Conservation (phyloP, 495 filamentous ascomycete species). For the Penicillium malachiteum region DNA sequence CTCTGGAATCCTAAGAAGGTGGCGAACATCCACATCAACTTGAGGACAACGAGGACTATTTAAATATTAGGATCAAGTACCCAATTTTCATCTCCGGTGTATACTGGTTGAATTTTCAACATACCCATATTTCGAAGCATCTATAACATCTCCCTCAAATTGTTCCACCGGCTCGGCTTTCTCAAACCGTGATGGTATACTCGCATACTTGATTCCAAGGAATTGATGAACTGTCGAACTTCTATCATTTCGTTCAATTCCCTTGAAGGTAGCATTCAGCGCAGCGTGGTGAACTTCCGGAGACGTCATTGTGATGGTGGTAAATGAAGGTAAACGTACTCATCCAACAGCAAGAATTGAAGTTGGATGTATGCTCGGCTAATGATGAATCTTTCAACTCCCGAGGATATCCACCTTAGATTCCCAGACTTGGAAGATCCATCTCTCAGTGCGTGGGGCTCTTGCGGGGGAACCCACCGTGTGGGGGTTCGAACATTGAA, state of each 20-base stretch:
- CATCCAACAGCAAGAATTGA: too few species aligned
- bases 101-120: background rate
- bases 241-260: conserved; percentile 18
- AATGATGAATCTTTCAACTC: conserved; percentile 10
- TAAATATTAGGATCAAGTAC: conserved; percentile 3
- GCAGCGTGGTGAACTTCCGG: conserved; percentile 25
- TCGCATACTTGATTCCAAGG: conserved; percentile 39
- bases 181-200: conserved; percentile 38
- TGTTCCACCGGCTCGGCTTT: conserved; percentile 24
- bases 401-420: conserved; percentile 9
- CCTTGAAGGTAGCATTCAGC: conserved; percentile 36
- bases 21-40: conserved; percentile 35
- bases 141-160: conserved; percentile 28
- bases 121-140: conserved; percentile 39
- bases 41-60: conserved; percentile 41
- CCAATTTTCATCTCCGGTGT: background rate
- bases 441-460: conserved; percentile 19
- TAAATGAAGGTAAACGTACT: conserved; percentile 2
- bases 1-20: conserved; percentile 39
- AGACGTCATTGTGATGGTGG: conserved; percentile 19
- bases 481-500: background rate
- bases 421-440: conserved; percentile 3
- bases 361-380: conserved; percentile 6
- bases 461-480: conserved; percentile 27
- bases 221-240: conserved; percentile 29